Conservation (phyloP, 345 rosid genomes). For the Populus simonii region DNA sequence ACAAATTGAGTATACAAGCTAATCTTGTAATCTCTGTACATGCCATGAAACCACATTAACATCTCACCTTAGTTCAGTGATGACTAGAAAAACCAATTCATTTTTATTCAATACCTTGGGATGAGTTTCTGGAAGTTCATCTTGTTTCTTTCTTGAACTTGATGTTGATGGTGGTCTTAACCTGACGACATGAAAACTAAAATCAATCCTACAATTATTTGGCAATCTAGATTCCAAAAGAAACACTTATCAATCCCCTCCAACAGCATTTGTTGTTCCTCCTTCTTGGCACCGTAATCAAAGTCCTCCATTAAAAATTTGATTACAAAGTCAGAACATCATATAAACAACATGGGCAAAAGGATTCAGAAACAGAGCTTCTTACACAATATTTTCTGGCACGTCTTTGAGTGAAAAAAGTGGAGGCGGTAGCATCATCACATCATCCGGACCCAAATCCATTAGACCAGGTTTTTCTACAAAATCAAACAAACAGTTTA, state of each 20-base stretch:
- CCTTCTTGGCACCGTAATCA: not conserved
- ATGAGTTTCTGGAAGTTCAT: slow-evolving; percentile 36
- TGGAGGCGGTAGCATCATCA: slow-evolving; percentile 79
- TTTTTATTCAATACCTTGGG: slow-evolving; percentile 47
- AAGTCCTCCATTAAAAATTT: not conserved
- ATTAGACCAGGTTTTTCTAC: slow-evolving; percentile 55
- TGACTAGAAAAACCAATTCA: not conserved
- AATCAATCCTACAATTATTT: slow-evolving; percentile 3
- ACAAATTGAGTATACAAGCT: not conserved
- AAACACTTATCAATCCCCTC: not conserved
- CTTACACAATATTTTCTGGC: slow-evolving; percentile 80
- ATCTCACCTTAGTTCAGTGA: not conserved
- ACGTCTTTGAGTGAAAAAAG: slow-evolving; percentile 75
- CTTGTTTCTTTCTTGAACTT: slow-evolving; percentile 60
- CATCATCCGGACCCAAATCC: slow-evolving; percentile 73
- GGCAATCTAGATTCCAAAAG: slow-evolving; percentile 2
- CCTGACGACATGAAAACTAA: slow-evolving; percentile 34
- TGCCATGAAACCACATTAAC: not conserved
- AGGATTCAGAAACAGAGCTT: slow-evolving; percentile 4
- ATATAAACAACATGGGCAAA: not conserved
- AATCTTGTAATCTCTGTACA: not conserved
- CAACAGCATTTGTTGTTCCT: not conserved
- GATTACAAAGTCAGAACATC: not conserved
- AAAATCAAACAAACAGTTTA: not conserved
- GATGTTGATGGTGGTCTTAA: slow-evolving; percentile 53